Base-by-base conservation (phyloP, 148 eudicot genomes). In the Camellia japonica region DNA sequence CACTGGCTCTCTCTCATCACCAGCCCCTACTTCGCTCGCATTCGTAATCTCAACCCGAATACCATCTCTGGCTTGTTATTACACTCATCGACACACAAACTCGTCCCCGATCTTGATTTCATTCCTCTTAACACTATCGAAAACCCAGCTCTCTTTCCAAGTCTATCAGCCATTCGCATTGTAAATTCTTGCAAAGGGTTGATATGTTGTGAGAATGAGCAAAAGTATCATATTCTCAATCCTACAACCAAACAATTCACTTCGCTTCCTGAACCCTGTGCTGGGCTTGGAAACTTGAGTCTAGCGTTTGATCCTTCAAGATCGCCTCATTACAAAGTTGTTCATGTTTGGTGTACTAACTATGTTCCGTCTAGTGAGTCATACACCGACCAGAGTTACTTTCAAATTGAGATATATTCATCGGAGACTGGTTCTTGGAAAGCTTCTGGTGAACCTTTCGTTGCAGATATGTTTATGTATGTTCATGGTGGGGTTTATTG, bases 141-240 rank as follows among this genome's bases (percentile, higher is more conserved):
- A 65, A n/a, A 7, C 62, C 23, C 15, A 12, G 12, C 15, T 9
- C 18, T 42, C 13, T 62, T 76, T 38, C 68, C 55, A 7, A 56
- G 56, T 13, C 49, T 61, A 16, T 4, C 19, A 18, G 56, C 20
- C 30, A 47, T 62, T 0, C 5, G 13, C 4, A 76, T 76, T 18
- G 10, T 65, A 42, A 47, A 65, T 47, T 71, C 84, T 7, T 80
- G 82, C 77, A 62, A 80, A 7, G 76, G 77, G 18, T 12, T 63
- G 38, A 49, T 61, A 18, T 77, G 19, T 23, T 47, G 38, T 1
- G 1, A 30, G 38, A 30, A 30, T 30, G 38, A 30, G 38, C 38
- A 30, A 30, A 30, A 30, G 38, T 30, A 30, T 52, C 30, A 18
- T 20, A n/a, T 80, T 10, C 59, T 60, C 63, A 80, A 80, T 52